Percentiles rank a stretch among this genome's conserved stretches.
These are phyloP conservation scores for Rubia peregrina DNA, from an alignment of 305 asterid species.

Conservation along the genomic window DNA sequence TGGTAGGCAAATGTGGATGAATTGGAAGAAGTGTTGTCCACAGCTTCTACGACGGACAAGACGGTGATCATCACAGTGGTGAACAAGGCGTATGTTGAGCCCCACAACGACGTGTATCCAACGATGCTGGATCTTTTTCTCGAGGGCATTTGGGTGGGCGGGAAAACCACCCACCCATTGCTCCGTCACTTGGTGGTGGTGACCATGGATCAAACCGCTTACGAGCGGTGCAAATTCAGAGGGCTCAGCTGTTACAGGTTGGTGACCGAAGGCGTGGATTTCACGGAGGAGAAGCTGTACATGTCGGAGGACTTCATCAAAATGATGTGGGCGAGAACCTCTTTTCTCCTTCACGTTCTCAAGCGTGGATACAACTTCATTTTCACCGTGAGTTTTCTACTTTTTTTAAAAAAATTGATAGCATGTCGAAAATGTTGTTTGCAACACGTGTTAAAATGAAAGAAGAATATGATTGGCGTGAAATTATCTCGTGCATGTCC, in stretches of 20 bases:
- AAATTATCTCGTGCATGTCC: not conserved
- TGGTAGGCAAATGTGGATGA: not conserved
- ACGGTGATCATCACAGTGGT: slow-evolving; percentile 51
- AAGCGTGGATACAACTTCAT: slow-evolving; percentile 54
- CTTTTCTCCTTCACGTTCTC: slow-evolving; percentile 41
- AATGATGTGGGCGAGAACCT: slow-evolving; percentile 83
- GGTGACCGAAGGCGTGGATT: slow-evolving; percentile 28
- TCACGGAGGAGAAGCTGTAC: slow-evolving; percentile 43
- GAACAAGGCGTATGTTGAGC: slow-evolving; percentile 60
- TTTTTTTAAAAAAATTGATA: too few species aligned
- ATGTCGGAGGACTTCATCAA: slow-evolving; percentile 55
- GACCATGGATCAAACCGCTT: slow-evolving; percentile 46
- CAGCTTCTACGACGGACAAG: slow-evolving; percentile 43
- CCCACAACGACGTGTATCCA: slow-evolving; percentile 30
- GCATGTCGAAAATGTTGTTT: not conserved
- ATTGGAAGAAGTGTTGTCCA: slow-evolving; percentile 40
- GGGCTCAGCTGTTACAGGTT: slow-evolving; percentile 48
- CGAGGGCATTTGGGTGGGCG: slow-evolving; percentile 64
- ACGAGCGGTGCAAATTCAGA: slow-evolving; percentile 47
- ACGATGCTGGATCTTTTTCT: slow-evolving; percentile 68
- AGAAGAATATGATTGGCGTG: not conserved
- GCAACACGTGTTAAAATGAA: too few species aligned
- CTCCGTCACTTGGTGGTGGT: slow-evolving; percentile 45
- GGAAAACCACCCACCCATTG: slow-evolving; percentile 48
- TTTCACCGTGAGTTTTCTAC: slow-evolving; percentile 52